Evolutionary conservation across 495 filamentous ascomycete species (phyloP), one percentile per base, ranked within the genome.

Genomic region (Xanthoparmelia taractica): DNA sequence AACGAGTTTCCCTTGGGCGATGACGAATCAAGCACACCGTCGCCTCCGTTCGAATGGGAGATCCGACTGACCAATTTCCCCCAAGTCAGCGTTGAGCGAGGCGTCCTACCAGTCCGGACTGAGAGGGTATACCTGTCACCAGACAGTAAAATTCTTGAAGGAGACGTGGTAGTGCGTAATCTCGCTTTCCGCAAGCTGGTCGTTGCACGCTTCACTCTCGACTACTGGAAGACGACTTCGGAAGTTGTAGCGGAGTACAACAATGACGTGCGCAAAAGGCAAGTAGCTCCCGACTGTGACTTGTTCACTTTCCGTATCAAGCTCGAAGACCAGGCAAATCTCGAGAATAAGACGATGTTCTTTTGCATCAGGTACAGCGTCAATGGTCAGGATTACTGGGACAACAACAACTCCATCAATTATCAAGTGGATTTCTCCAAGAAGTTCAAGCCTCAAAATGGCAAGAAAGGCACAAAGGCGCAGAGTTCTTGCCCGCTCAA

Each of bases 181-280:
- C 74, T 97, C 25, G 84, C 91, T 1, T 98, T 94, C 76, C 85
- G 96, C 50, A 98, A 98, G 72, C 72, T 77, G 13, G 92, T 98
- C 45, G 84, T 87, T 27, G 91, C 90, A 72, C 84, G 94, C 34
- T 98, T 98, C 71, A 97, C 95, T 1, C 83, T 97, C 61, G 94
- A 98, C 74, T 92, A 92, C 72, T 98, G 94, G 94, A 95, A 93
- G 77, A 98, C 94, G 0, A 92, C 92, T 4, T 98, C 94, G 2
- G 94, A 98, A 72, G 88, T 98, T 5, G 80, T 82, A 47, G 95
- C 91, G 12, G 92, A 96, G 69, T 98, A 83, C 75, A 88, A 86
- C 72, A 82, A 87, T 61, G 89, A 95, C 75, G 81, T 92, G 38
- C 82, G 84, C 15, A 86, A 83, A 45, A 82, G 82, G 61, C 86